phyloP scores from a whole-genome alignment of 2,329 filamentous ascomycete genomes.

The Epichloe typhina region DNA sequence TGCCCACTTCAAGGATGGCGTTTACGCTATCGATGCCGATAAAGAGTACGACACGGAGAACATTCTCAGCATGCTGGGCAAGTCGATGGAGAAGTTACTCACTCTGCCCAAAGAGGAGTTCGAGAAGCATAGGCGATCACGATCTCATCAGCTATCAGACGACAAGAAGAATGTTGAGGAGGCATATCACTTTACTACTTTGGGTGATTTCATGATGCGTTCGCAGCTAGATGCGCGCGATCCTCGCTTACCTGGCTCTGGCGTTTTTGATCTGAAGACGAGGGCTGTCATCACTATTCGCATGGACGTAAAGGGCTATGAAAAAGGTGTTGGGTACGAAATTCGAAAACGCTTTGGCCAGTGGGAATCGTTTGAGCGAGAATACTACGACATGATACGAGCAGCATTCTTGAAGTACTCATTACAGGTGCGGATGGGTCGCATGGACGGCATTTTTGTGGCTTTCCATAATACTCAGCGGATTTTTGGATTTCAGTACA shows the following conservation, averaged over 20 bases:
- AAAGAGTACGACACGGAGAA: constrained; percentile 81
- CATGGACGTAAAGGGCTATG: constrained; percentile 64
- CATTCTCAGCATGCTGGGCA: constrained; percentile 80
- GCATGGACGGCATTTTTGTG: constrained; percentile 98
- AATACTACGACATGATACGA: constrained; percentile 94
- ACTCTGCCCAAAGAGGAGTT: constrained; percentile 73
- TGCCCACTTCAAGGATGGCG: constrained; percentile 66
- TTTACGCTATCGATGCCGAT: constrained; percentile 91
- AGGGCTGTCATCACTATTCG: constrained; percentile 82
- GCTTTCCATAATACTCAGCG: constrained; percentile 90
- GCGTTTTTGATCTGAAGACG: constrained; percentile 95
- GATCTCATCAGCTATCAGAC: constrained; percentile 55
- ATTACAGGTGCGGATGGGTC: constrained; percentile 87
- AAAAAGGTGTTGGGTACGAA: constrained; percentile 74
- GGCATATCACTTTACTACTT: constrained; percentile 74
- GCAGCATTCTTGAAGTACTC: constrained; percentile 94
- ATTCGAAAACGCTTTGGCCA: constrained; percentile 62
- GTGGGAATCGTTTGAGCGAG: constrained; percentile 86
- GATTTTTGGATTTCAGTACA: constrained; percentile 96
- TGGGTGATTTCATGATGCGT: constrained; percentile 83
- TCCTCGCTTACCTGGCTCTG: constrained; percentile 70
- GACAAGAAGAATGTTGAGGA: constrained; percentile 61
- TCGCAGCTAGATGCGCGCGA: constrained; percentile 92
- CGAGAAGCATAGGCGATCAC: constrained; percentile 64
- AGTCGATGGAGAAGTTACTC: constrained; percentile 91